A percentile compares a stretch with the other conserved stretches of the same genome.
Evolutionary conservation across 2,329 filamentous ascomycete genomes (phyloP).

Genomic region (Lasiodiplodia gonubiensis): DNA sequence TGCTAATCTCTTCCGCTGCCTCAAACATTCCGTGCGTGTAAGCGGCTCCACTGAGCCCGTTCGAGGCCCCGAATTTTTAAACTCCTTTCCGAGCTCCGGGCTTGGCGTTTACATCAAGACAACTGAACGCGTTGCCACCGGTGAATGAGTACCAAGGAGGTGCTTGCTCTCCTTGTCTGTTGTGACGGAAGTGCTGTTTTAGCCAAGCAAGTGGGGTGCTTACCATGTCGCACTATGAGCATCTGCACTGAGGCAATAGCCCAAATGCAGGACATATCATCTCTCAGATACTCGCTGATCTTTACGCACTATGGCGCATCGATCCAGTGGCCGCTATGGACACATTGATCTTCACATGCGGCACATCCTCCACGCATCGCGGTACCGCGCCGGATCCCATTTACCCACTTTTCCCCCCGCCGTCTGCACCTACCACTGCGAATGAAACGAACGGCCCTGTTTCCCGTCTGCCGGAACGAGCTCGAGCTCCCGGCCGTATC

Average conservation of each 20-base stretch:
- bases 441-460: neutral
- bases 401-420: neutral
- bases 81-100: neutral
- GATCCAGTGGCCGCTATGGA: neutral
- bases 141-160: neutral
- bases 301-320: neutral
- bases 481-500: slow-evolving; percentile 5
- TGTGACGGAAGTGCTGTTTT: neutral
- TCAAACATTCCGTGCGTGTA: neutral
- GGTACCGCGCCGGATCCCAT: neutral
- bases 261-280: neutral
- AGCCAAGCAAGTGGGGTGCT: neutral
- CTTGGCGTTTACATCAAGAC: neutral
- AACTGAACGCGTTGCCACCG: neutral
- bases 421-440: neutral
- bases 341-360: neutral
- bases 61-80: neutral
- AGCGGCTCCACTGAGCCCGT: neutral
- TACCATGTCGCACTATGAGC: neutral
- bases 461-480: neutral
- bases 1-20: neutral
- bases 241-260: neutral
- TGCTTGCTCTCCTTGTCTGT: neutral
- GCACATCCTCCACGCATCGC: slow-evolving; percentile 3
- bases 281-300: neutral